Conservation (phyloP, 2,329 filamentous ascomycete genomes). For the Aspergillus neotritici region DNA sequence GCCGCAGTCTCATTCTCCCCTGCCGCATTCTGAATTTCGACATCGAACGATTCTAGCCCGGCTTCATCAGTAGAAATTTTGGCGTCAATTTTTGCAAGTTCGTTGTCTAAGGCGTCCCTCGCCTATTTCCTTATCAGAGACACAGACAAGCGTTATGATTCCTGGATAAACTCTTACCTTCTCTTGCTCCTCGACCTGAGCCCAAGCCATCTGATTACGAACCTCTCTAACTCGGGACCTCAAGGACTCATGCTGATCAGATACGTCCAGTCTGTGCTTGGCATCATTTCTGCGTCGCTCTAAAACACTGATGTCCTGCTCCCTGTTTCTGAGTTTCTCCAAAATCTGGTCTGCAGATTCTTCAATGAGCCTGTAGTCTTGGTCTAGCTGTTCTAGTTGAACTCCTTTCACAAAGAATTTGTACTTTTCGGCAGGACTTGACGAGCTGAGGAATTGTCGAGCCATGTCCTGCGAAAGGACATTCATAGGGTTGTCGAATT, state of each 20-base stretch:
- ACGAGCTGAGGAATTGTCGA: conserved; percentile 82
- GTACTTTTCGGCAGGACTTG: conserved; percentile 80
- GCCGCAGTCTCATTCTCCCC: conserved; percentile 36
- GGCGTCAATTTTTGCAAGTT: conserved; percentile 35
- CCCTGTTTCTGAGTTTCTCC: conserved; percentile 55
- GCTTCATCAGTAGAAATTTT: conserved; percentile 46
- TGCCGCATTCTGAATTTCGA: conserved; percentile 42
- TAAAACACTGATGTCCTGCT: conserved; percentile 60
- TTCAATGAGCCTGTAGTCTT: conserved; percentile 80
- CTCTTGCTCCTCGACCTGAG: conserved; percentile 75
- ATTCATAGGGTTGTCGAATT: conserved; percentile 95
- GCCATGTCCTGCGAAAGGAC: conserved; percentile 94
- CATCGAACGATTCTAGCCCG: conserved; percentile 41
- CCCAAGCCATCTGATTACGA: conserved; percentile 72
- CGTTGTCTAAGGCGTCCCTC: conserved; percentile 31
- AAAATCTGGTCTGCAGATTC: conserved; percentile 70
- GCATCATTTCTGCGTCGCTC: conserved; percentile 57
- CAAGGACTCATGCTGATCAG: conserved; percentile 62
- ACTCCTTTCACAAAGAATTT: conserved; percentile 94
- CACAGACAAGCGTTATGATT: neutral
- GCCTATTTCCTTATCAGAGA: conserved; percentile 19
- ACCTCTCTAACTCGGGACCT: conserved; percentile 56
- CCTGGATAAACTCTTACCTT: conserved; percentile 25
- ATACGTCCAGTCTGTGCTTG: conserved; percentile 57
- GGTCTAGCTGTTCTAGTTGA: conserved; percentile 83